These are phyloP conservation scores for Geoglossum cookeanum DNA, from an alignment of 2,329 filamentous ascomycete species.

Conservation along the genomic window DNA sequence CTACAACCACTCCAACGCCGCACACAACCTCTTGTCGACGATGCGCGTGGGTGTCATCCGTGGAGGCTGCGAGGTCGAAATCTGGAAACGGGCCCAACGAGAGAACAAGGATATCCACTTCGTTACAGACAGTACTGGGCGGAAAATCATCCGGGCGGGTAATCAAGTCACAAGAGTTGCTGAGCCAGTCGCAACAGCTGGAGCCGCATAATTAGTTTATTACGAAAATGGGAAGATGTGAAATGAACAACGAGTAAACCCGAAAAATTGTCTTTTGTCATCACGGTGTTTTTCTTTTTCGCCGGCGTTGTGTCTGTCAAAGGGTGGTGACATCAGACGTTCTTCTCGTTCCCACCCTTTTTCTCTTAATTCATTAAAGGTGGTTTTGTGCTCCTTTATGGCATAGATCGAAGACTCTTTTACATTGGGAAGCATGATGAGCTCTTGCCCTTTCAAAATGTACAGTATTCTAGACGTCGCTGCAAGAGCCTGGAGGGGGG, in stretches of 20 bases:
- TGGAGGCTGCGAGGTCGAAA: conserved; percentile 75
- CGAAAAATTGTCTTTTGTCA: background rate
- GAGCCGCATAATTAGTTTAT: conserved; percentile 43
- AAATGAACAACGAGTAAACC: background rate
- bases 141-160: conserved; percentile 71
- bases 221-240: background rate
- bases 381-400: background rate
- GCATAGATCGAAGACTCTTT: background rate
- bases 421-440: background rate
- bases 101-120: conserved; percentile 69
- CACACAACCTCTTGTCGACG: conserved; percentile 72
- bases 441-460: background rate
- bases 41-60: conserved; percentile 78
- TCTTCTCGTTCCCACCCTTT: background rate
- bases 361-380: background rate
- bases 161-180: conserved; percentile 68
- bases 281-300: background rate
- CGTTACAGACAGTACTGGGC: conserved; percentile 61
- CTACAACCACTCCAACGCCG: conserved; percentile 77
- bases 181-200: conserved; percentile 63
- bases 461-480: background rate
- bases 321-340: background rate
- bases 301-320: background rate
- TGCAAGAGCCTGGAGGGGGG: background rate
- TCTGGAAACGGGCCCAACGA: conserved; percentile 73